Conservation (phyloP, 345 rosid genomes). For the Turnera subulata region DNA sequence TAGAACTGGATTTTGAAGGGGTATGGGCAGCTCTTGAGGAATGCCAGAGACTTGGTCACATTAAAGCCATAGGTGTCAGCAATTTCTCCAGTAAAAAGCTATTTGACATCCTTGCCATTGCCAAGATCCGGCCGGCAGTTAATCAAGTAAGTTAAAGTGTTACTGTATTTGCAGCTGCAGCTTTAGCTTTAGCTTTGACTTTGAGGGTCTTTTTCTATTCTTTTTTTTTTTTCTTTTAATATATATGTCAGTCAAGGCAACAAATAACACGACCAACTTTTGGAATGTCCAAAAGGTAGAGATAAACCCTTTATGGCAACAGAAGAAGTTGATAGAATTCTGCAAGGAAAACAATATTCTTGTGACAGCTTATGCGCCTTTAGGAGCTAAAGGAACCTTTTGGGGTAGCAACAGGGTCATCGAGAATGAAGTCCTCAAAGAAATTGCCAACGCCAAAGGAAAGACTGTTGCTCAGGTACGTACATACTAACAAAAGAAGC, state of each 20-base stretch:
- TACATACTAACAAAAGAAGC: neutral
- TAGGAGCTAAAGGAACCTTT: constrained; percentile 57
- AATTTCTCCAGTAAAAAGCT: constrained; percentile 78
- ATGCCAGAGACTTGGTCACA: constrained; percentile 56
- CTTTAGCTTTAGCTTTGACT: neutral
- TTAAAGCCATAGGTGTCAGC: constrained; percentile 77
- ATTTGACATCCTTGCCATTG: constrained; percentile 45
- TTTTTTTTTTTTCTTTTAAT: too few relatives aligned
- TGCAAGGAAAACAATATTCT: constrained; percentile 47
- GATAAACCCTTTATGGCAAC: constrained; percentile 84
- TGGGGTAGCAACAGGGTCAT: constrained; percentile 67
- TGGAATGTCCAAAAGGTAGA: constrained; percentile 55
- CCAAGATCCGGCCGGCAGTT: constrained; percentile 68
- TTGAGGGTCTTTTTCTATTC: neutral
- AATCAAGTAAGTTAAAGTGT: constrained; percentile 50
- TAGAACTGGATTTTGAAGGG: constrained; percentile 52
- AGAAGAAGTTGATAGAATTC: constrained; percentile 54
- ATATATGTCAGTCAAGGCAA: too few relatives aligned
- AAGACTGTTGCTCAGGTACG: constrained; percentile 76
- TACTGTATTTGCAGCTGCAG: too few relatives aligned
- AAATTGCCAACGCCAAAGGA: constrained; percentile 56
- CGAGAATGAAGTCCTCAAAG: constrained; percentile 57
- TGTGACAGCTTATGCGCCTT: constrained; percentile 55
- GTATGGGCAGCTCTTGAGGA: constrained; percentile 85
- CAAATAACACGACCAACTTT: neutral